Conservation (phyloP, 1,284 basidiomycete species). For the Heterobasidion irregulare region DNA sequence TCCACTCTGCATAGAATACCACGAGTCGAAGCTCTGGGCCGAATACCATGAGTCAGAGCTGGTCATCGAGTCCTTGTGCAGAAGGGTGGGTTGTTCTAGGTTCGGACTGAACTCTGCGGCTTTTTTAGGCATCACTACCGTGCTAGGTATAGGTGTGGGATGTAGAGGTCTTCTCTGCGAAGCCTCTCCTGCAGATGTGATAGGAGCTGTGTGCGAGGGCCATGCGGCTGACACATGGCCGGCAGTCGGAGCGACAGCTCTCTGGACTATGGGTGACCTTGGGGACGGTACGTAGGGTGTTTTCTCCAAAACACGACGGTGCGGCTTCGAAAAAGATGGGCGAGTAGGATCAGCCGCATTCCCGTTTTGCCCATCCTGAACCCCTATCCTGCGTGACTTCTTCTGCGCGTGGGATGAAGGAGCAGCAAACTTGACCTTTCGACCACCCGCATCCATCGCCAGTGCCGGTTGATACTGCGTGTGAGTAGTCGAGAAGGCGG, state of each 20-base stretch:
- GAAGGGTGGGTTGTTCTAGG: constrained; percentile 1
- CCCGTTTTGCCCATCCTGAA: background rate
- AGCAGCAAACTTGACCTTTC: constrained; percentile 20
- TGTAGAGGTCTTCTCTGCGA: background rate
- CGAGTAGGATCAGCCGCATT: background rate
- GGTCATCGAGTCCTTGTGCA: constrained; percentile 19
- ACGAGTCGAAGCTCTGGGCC: constrained; percentile 20
- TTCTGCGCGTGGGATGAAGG: background rate
- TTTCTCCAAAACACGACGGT: background rate
- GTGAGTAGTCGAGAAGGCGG: constrained; percentile 10
- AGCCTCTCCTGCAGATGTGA: background rate
- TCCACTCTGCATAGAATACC: constrained; percentile 24
- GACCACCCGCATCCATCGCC: constrained; percentile 8
- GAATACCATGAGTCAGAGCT: constrained; percentile 25
- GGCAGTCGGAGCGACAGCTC: too few species aligned
- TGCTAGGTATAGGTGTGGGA: background rate
- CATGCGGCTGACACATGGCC: too few species aligned
- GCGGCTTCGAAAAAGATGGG: background rate
- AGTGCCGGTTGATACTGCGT: constrained; percentile 14
- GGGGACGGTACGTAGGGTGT: background rate
- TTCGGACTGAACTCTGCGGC: constrained; percentile 3
- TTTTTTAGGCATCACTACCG: background rate
- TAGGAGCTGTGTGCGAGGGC: background rate
- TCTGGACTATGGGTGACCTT: background rate
- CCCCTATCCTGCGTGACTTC: background rate